Evolutionary conservation across 768 basidiomycete genomes (phyloP), one percentile per base, ranked within the genome.

Genomic region (Tricholomella constricta): DNA sequence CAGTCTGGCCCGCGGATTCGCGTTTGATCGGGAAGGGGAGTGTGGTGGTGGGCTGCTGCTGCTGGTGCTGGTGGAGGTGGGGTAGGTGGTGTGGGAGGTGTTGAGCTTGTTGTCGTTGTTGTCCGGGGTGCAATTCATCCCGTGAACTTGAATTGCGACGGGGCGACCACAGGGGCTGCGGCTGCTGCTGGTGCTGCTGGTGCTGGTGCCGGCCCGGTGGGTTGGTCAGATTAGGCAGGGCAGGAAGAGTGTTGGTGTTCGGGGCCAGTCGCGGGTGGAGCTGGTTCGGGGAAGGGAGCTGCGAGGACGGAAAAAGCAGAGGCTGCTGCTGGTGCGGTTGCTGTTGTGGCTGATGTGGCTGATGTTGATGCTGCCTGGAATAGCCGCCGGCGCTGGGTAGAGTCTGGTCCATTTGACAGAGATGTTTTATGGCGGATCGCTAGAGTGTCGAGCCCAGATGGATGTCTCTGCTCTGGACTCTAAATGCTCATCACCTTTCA

Each of bases 131-230:
- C 10, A 69, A 52, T n/a, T 78, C 77, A 42, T 79, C 75, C 63
- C 76, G 66, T 6, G 74, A 76, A 56, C 61, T 72, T 14, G 75
- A 75, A 0, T 75, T 72, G 36, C 70, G 68, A 53, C 38, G 58
- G 2, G 64, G 48, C 2, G 65, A 54, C 63, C 63, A 64, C n/a
- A n/a, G n/a, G n/a, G n/a, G n/a, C n/a, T n/a, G n/a, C n/a, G n/a
- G n/a, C n/a, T n/a, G n/a, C n/a, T n/a, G n/a, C 6, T n/a, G 34
- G 17, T 55, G 54, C 15, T 45, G 48, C 20, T 55, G 54, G 7
- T 48, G 29, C 7, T 46, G 29, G 10, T 45, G 44, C 8, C 17
- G 29, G 49, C 19, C n/a, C 11, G n/a, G 34, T 9, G 9, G 47
- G 36, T 51, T 20, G 52, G 52, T 25, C 60, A 53, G 23, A 52